These are phyloP conservation scores for Jaapia argillacea DNA, from an alignment of 768 basidiomycete genomes.

Conservation along the genomic window DNA sequence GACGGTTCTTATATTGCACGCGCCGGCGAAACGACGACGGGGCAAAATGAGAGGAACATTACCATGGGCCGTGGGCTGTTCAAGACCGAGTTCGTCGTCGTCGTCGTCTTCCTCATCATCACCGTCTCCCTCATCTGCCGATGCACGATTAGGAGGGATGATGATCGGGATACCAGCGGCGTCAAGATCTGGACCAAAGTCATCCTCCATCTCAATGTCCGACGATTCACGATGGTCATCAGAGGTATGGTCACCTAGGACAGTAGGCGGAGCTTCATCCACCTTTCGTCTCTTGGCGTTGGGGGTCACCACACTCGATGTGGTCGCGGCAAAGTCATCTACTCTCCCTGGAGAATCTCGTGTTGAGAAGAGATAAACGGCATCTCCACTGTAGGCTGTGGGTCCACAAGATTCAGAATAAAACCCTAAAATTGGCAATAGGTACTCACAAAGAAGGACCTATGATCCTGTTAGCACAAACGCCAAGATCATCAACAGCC, in stretches of 20 bases:
- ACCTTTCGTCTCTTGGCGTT: neutral
- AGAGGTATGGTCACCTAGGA: neutral
- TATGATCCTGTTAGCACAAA: slow-evolving; percentile 20
- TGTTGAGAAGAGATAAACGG: slow-evolving; percentile 65
- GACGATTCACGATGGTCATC: neutral
- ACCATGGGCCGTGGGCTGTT: slow-evolving; percentile 1
- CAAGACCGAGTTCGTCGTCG: slow-evolving; percentile 13
- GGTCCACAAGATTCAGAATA: too few species aligned
- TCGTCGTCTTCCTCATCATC: slow-evolving; percentile 22
- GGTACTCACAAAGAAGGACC: slow-evolving; percentile 53
- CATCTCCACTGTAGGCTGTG: slow-evolving; percentile 71
- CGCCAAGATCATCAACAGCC: too few species aligned
- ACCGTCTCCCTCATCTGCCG: slow-evolving; percentile 4
- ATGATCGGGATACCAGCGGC: too few species aligned
- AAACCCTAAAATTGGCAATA: slow-evolving; percentile 20
- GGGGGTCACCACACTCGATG: neutral
- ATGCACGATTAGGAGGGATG: too few species aligned
- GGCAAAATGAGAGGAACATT: slow-evolving; percentile 52
- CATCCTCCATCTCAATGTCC: neutral
- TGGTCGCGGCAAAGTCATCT: neutral
- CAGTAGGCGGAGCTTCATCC: neutral
- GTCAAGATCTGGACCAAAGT: neutral
- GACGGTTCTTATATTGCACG: slow-evolving; percentile 72
- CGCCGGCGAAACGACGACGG: slow-evolving; percentile 52
- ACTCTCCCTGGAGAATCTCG: slow-evolving; percentile 38